Evolutionary conservation across 257 asterid species (phyloP).

Genomic region (Solanum sitiens): DNA sequence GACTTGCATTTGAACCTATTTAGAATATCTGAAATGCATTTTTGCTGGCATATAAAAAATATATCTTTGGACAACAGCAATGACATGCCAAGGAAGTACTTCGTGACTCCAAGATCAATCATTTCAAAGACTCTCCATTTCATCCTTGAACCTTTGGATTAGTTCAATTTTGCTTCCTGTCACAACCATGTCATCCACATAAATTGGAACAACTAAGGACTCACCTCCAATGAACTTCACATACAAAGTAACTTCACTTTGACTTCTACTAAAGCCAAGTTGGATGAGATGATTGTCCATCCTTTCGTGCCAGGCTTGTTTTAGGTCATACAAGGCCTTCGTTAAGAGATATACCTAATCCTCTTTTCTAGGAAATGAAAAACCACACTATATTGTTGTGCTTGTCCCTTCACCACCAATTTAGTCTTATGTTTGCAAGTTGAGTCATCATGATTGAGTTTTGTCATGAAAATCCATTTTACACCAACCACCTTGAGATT

Average conservation of each 20-base stretch:
- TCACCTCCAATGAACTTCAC: background rate
- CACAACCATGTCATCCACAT: background rate
- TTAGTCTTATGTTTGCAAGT: background rate
- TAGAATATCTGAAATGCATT: background rate
- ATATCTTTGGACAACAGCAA: background rate
- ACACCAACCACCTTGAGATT: background rate
- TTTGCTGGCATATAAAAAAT: background rate
- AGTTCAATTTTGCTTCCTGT: background rate
- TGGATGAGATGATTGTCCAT: background rate
- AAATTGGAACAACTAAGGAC: background rate
- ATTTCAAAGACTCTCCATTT: background rate
- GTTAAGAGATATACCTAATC: background rate
- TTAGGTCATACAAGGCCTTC: background rate
- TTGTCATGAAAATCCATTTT: background rate
- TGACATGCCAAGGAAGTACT: background rate
- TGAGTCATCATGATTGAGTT: background rate
- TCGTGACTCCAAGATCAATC: background rate
- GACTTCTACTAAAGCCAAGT: background rate
- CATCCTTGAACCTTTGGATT: background rate
- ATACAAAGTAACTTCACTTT: background rate
- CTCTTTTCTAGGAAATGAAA: background rate
- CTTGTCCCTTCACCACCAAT: background rate
- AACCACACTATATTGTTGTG: background rate
- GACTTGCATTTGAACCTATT: background rate
- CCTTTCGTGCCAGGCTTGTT: background rate